These are phyloP conservation scores for Fusarium guadeloupense DNA, from an alignment of 2,329 filamentous ascomycete genomes.

Conservation along the genomic window DNA sequence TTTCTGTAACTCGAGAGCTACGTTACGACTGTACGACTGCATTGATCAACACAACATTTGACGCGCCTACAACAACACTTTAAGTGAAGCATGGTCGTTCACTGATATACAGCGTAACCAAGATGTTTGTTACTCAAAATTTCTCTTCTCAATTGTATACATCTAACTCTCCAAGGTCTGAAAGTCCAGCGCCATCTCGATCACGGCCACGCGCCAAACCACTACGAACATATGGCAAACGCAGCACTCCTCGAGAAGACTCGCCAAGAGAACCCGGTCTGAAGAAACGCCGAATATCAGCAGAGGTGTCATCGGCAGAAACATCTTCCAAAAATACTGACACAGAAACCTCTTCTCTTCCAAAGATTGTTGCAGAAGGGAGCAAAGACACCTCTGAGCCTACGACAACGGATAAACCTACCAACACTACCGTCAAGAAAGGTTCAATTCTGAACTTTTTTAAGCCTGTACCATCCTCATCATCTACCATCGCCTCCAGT, in stretches of 20 bases:
- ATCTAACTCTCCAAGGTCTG: conserved; percentile 44
- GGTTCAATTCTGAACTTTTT: conserved; percentile 55
- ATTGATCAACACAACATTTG: background rate
- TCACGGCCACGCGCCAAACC: conserved; percentile 47
- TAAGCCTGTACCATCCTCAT: conserved; percentile 43
- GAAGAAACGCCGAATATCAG: conserved; percentile 41
- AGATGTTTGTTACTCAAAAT: background rate
- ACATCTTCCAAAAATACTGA: background rate
- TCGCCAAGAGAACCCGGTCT: conserved; percentile 16
- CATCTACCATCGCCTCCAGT: conserved; percentile 5
- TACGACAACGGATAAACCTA: background rate
- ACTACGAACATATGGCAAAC: conserved; percentile 54
- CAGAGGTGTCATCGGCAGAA: background rate
- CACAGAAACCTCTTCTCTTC: background rate
- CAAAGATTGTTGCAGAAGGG: background rate
- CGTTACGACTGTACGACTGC: rapidly evolving
- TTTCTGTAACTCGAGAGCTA: background rate
- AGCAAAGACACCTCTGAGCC: background rate
- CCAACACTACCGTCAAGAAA: conserved; percentile 32
- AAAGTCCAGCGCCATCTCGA: conserved; percentile 37
- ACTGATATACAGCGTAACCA: background rate
- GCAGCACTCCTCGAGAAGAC: conserved; percentile 42
- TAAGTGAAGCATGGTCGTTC: conserved; percentile 10
- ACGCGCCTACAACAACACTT: background rate
- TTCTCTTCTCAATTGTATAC: rapidly evolving